Conservation (phyloP, 257 asterid genomes). For the Cordia subcordata region DNA sequence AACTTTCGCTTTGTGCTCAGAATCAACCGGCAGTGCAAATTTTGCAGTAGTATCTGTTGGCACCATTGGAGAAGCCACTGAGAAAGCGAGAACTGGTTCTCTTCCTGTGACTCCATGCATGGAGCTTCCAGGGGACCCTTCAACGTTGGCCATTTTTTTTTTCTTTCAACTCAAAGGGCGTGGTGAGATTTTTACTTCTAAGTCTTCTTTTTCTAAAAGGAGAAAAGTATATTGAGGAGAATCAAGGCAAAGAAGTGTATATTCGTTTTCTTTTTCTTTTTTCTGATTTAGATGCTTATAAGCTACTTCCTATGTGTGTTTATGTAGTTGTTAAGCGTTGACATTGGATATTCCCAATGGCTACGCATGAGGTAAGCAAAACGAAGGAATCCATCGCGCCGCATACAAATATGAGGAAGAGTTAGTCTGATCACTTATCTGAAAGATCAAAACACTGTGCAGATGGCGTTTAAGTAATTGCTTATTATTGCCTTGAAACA, state of each 20-base stretch:
- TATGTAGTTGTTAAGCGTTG: constrained; percentile 11
- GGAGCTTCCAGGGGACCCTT: constrained; percentile 40
- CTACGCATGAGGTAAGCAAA: neutral
- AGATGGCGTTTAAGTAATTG: too few relatives aligned
- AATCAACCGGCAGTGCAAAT: constrained; percentile 52
- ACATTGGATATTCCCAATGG: constrained; percentile 15
- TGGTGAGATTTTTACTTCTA: neutral
- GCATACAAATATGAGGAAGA: constrained; percentile 8
- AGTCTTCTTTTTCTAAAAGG: too few relatives aligned
- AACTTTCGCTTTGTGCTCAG: constrained; percentile 55
- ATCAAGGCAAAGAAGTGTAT: neutral
- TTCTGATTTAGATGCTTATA: neutral
- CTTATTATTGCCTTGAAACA: too few relatives aligned
- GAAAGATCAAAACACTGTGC: neutral
- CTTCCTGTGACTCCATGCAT: constrained; percentile 70
- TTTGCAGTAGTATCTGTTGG: constrained; percentile 42
- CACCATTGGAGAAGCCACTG: constrained; percentile 42
- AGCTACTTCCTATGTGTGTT: neutral
- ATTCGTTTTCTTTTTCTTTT: neutral
- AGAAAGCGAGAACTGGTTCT: constrained; percentile 34
- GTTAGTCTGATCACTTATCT: constrained; percentile 11
- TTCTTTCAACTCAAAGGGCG: neutral
- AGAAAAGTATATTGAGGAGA: too few relatives aligned
- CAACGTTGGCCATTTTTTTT: constrained; percentile 14
- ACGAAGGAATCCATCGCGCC: constrained; percentile 10